phyloP scores from a whole-genome alignment of 2,329 filamentous ascomycete genomes.

The Purpureocillium takamizusanense region DNA sequence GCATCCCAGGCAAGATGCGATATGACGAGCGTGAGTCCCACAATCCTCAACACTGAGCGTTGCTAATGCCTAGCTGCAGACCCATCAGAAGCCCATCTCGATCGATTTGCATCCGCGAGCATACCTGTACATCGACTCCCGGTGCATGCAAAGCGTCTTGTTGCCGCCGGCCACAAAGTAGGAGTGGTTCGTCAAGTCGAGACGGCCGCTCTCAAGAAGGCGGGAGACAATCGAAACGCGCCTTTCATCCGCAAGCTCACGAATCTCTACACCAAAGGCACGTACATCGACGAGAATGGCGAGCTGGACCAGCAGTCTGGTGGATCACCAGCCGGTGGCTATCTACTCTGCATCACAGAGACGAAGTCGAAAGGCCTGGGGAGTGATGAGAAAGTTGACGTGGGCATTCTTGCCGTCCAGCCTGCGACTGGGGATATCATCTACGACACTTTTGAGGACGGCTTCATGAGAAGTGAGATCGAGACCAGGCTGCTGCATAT shows the following conservation, averaged over 20 bases:
- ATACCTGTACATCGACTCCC: constrained; percentile 86
- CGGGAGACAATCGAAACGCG: constrained; percentile 84
- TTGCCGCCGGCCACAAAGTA: constrained; percentile 89
- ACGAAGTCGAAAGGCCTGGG: constrained; percentile 68
- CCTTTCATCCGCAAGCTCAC: constrained; percentile 90
- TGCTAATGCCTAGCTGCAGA: constrained; percentile 31
- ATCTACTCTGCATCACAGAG: constrained; percentile 88
- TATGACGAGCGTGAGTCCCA: constrained; percentile 70
- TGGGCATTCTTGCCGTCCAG: constrained; percentile 89
- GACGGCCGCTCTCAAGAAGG: constrained; percentile 91
- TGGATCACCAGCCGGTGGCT: constrained; percentile 59
- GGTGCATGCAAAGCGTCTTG: constrained; percentile 88
- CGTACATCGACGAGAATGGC: constrained; percentile 89
- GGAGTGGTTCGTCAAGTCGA: constrained; percentile 91
- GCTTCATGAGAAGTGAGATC: constrained; percentile 94
- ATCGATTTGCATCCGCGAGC: constrained; percentile 89
- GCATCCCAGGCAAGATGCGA: constrained; percentile 88
- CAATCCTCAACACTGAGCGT: background rate
- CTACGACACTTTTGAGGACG: constrained; percentile 92
- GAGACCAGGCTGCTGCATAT: constrained; percentile 94
- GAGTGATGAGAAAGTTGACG: constrained; percentile 86
- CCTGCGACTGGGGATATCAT: constrained; percentile 93
- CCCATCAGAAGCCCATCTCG: constrained; percentile 82
- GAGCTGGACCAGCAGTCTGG: constrained; percentile 51
- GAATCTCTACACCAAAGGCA: constrained; percentile 95